These are phyloP conservation scores for Verticillium isaacii DNA, from an alignment of 2,329 filamentous ascomycete species.

Conservation along the genomic window DNA sequence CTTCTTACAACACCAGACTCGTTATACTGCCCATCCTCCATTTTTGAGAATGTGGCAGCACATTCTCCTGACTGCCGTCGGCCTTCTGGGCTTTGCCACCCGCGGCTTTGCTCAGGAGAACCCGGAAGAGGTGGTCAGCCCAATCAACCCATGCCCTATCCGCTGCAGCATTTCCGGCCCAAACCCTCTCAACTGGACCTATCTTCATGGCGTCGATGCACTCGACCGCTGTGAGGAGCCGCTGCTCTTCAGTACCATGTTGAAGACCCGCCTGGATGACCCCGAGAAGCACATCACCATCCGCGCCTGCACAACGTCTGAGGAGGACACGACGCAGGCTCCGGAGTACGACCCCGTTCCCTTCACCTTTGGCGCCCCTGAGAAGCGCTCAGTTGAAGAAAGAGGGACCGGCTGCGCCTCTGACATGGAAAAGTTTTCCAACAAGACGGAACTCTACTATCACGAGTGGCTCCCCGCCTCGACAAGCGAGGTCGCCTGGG, in stretches of 20 bases:
- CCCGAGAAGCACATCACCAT: background rate
- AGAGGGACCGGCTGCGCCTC: background rate
- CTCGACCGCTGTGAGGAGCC: background rate
- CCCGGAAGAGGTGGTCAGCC: background rate
- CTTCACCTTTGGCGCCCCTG: background rate
- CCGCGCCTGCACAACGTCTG: background rate
- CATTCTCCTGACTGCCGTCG: no score
- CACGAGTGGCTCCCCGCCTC: slow-evolving; percentile 10
- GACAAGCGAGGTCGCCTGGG: no score
- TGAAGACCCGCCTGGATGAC: background rate
- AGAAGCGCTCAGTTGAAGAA: background rate
- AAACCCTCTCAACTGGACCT: background rate
- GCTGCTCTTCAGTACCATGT: background rate
- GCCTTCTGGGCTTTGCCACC: no score
- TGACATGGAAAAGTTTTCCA: background rate
- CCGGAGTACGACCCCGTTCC: background rate
- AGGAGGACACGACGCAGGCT: background rate
- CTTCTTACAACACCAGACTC: no score
- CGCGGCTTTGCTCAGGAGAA: background rate
- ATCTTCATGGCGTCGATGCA: background rate
- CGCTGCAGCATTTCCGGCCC: background rate
- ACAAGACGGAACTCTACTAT: background rate
- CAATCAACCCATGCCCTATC: background rate
- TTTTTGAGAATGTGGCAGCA: no score
- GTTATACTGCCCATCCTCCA: no score